Conservation (phyloP, 1,284 basidiomycete species). For the Sphaerobolus stellatus region DNA sequence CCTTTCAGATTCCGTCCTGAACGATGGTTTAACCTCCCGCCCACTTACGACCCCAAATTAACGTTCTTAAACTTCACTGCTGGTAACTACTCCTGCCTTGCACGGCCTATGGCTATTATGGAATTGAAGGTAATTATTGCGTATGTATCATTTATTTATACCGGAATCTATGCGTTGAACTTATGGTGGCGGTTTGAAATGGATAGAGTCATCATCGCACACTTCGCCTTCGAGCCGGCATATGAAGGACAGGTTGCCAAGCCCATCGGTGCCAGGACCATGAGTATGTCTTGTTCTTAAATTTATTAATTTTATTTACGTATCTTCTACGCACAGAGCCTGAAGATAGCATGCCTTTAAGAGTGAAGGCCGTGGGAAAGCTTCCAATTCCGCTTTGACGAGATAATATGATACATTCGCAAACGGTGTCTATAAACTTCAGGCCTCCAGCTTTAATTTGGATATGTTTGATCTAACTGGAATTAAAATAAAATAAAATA, state of each 20-base stretch:
- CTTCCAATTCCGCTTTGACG: too few relatives aligned
- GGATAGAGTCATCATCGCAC: slow-evolving; percentile 34
- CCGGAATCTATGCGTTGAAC: background rate
- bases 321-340: too few relatives aligned
- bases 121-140: slow-evolving; percentile 50
- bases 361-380: too few relatives aligned
- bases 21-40: slow-evolving; percentile 43
- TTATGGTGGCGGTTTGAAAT: background rate
- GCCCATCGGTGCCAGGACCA: slow-evolving; percentile 42
- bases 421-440: too few relatives aligned
- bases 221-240: slow-evolving; percentile 42
- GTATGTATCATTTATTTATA: slow-evolving; percentile 26
- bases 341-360: too few relatives aligned
- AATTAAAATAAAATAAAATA: too few relatives aligned
- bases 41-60: slow-evolving; percentile 34
- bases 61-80: slow-evolving; percentile 44
- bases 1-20: slow-evolving; percentile 38
- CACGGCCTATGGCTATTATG: slow-evolving; percentile 45
- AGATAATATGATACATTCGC: too few relatives aligned
- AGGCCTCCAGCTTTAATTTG: too few relatives aligned
- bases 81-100: slow-evolving; percentile 47
- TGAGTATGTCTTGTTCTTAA: slow-evolving; percentile 46
- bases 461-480: too few relatives aligned
- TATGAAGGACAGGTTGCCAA: slow-evolving; percentile 39
- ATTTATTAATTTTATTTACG: too few relatives aligned